A percentile compares a stretch with the other conserved stretches of the same genome.
Conservation (phyloP, 2,329 filamentous ascomycete species). For the Botryosphaeria dothidea region DNA sequence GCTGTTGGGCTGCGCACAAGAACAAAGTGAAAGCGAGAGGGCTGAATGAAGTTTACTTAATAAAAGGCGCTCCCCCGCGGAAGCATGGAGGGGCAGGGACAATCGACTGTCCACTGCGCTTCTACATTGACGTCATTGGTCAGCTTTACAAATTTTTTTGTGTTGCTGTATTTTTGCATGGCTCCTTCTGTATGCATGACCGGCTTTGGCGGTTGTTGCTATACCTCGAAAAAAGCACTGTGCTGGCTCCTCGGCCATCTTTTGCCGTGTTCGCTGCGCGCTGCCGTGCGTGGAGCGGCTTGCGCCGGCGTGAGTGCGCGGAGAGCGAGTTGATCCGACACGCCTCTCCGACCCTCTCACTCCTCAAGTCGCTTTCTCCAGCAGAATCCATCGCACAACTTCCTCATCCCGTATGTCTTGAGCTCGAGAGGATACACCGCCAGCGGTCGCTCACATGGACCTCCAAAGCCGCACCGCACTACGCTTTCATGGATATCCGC, state of each 20-base stretch:
- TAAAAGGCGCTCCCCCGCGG: neutral
- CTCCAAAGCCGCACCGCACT: too few species aligned
- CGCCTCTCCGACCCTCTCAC: neutral
- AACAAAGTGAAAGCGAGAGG: neutral
- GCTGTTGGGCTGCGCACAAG: constrained; percentile 8
- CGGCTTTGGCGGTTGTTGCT: neutral
- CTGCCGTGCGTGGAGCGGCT: neutral
- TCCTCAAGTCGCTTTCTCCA: neutral
- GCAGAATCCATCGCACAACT: neutral
- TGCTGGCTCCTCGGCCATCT: neutral
- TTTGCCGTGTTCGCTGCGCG: neutral
- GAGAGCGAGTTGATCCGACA: constrained; percentile 7
- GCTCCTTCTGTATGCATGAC: neutral
- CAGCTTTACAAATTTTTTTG: neutral
- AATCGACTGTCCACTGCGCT: neutral
- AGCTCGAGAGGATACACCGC: too few species aligned
- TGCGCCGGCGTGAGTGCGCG: neutral
- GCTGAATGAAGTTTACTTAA: neutral
- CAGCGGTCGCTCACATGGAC: too few species aligned
- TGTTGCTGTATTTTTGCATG: neutral
- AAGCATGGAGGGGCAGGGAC: neutral
- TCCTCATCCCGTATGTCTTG: too few species aligned
- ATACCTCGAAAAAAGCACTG: neutral
- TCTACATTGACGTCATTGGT: constrained; percentile 10
- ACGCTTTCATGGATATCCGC: too few species aligned